Percentiles rank a stretch among this genome's conserved stretches.
Evolutionary conservation across 2,329 filamentous ascomycete genomes (phyloP).

Genomic region (Colletotrichum cordylinicola): DNA sequence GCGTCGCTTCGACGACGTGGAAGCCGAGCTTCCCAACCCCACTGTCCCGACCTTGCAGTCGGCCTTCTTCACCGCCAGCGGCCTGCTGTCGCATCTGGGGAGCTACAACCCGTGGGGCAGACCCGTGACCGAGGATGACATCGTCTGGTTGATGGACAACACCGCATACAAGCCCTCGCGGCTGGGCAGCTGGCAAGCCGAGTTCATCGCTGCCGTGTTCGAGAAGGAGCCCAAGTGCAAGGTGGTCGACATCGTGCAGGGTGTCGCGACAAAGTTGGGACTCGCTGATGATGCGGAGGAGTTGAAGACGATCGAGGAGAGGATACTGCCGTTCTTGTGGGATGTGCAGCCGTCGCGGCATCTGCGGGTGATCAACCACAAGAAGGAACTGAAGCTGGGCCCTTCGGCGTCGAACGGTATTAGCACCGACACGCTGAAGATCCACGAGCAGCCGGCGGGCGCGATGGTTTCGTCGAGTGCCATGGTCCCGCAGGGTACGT

Average conservation of each 20-base stretch:
- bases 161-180: slow-evolving; percentile 71
- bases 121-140: slow-evolving; percentile 68
- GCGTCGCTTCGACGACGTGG: slow-evolving; percentile 54
- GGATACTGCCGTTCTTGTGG: slow-evolving; percentile 81
- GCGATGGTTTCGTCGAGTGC: slow-evolving; percentile 52
- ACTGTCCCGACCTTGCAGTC: slow-evolving; percentile 31
- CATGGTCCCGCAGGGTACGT: slow-evolving; percentile 54
- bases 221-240: slow-evolving; percentile 72
- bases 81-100: slow-evolving; percentile 56
- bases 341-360: slow-evolving; percentile 74
- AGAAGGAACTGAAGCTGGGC: slow-evolving; percentile 60
- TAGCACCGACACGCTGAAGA: slow-evolving; percentile 64
- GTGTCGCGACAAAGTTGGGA: slow-evolving; percentile 72
- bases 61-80: slow-evolving; percentile 34
- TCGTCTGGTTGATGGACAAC: slow-evolving; percentile 90
- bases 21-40: slow-evolving; percentile 50
- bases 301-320: slow-evolving; percentile 65
- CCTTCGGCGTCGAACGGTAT: slow-evolving; percentile 78
- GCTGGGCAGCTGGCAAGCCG: slow-evolving; percentile 72
- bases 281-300: slow-evolving; percentile 66
- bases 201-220: slow-evolving; percentile 86
- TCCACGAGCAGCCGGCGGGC: slow-evolving; percentile 55
- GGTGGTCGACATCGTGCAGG: slow-evolving; percentile 71
- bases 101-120: slow-evolving; percentile 63
- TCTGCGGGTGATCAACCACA: slow-evolving; percentile 66